Conservation (phyloP, 305 asterid genomes). For the Nicotiana rustica region DNA sequence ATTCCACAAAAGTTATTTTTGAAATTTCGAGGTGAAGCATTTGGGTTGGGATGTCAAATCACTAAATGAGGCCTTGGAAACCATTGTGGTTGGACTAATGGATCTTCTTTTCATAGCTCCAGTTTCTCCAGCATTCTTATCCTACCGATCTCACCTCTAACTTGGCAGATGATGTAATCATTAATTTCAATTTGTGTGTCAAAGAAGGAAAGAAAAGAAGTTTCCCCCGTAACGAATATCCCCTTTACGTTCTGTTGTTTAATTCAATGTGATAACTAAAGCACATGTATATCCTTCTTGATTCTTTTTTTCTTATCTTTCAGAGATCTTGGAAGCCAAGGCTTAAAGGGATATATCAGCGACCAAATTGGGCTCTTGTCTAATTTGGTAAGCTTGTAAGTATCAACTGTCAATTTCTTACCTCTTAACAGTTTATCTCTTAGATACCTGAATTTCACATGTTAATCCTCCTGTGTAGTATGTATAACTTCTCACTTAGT, state of each 20-base stretch:
- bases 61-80: neutral
- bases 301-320: conserved; percentile 31
- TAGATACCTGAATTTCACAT: conserved; percentile 5
- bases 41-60: conserved; percentile 7
- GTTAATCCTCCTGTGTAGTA: conserved; percentile 2
- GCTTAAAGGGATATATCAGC: conserved; percentile 85
- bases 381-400: conserved; percentile 97
- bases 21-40: neutral
- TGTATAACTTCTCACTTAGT: neutral
- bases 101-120: neutral
- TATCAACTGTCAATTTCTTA: conserved; percentile 46
- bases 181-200: conserved; percentile 4
- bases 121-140: conserved; percentile 6
- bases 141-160: neutral
- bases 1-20: neutral
- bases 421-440: conserved; percentile 24
- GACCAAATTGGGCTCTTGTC: conserved; percentile 75
- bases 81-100: neutral
- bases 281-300: neutral
- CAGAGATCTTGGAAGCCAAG: conserved; percentile 96
- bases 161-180: neutral
- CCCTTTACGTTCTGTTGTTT: neutral
- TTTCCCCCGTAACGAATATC: neutral
- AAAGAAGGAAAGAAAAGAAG: conserved; percentile 1
- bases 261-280: neutral